A percentile compares a stretch with the other conserved stretches of the same genome.
Evolutionary conservation across 495 filamentous ascomycete genomes (phyloP).

Genomic region (Penicillium bialowiezense): DNA sequence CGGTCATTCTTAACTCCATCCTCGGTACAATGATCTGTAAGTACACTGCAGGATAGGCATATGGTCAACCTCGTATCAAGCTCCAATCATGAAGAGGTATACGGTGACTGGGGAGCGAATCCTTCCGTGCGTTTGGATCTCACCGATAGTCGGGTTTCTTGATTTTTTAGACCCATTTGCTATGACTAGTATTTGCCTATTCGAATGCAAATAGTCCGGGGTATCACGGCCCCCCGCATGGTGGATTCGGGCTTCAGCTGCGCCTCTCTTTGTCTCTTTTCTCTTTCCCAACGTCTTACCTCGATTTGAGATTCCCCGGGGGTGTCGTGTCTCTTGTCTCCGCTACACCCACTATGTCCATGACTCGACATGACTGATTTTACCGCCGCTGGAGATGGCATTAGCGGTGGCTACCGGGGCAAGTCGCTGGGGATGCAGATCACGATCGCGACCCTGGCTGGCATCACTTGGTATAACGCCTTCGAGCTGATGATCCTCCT

Average conservation of each 20-base stretch:
- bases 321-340: neutral
- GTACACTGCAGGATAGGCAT: too few relatives aligned
- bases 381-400: conserved; percentile 37
- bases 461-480: conserved; percentile 54
- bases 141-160: neutral
- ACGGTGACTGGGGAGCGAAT: neutral
- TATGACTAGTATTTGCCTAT: neutral
- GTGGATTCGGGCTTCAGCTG: neutral
- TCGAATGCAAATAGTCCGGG: neutral
- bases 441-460: conserved; percentile 53
- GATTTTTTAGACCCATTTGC: neutral
- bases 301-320: neutral
- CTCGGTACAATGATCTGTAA: too few relatives aligned
- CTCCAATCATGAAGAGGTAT: neutral
- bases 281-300: neutral
- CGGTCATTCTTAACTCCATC: too few relatives aligned
- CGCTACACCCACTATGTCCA: conserved; percentile 7
- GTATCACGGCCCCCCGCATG: conserved; percentile 7
- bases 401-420: conserved; percentile 41
- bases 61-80: neutral
- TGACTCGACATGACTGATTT: conserved; percentile 17
- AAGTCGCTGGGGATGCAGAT: conserved; percentile 36
- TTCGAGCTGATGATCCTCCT: conserved; percentile 54
- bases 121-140: neutral
- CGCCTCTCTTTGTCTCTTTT: conserved; percentile 3